Base-by-base conservation (phyloP, 331 rosid species). In the Spiraea crenata region DNA sequence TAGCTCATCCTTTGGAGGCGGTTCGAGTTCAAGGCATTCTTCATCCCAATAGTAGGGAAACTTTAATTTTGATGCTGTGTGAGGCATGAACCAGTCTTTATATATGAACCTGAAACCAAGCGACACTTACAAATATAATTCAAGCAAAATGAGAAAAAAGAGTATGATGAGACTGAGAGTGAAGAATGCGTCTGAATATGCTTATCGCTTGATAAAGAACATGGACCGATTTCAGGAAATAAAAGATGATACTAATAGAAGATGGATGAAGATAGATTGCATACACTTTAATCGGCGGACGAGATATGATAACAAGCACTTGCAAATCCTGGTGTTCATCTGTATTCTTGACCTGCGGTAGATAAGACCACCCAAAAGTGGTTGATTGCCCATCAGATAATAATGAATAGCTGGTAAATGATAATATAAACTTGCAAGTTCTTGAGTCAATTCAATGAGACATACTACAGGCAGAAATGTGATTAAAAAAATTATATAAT, bases 221-320 rank as follows among this genome's bases (percentile, higher is more conserved):
- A 9, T 10, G 47, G 9, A 11, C 16, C 56, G 20, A 34, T 58
- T 61, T 34, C 19, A 64, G 6, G 63, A 63, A 66, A 74, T 14
- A 38, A 15, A 7, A 3, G 56, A 57, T 42, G 5, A 47, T 13
- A 83, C 20, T 14, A 5, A 12, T 14, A 72, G 75, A 74, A 25
- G 70, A 65, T 55, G 74, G 34, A 72, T 49, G 49, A 68, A 69
- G 55, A 75, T 72, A 67, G 74, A 74, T 57, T 65, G 70, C 97
- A 4, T 85, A 93, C 99, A 87, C 89, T 86, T 91, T 93, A 75
- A 82, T 71, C 0, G 99, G 97, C 0, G 99, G 96, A 69, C 97
- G 92, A 62, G 99, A 91, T 77, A 91, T 81, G 75, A 84, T 70
- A 50, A 77, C 95, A 49, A 93, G 92, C 78, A 86, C 62, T 80